Percentiles rank a stretch among this genome's conserved stretches.
phyloP scores from a whole-genome alignment of 129 eudicot genomes.

The Tagetes erecta region DNA sequence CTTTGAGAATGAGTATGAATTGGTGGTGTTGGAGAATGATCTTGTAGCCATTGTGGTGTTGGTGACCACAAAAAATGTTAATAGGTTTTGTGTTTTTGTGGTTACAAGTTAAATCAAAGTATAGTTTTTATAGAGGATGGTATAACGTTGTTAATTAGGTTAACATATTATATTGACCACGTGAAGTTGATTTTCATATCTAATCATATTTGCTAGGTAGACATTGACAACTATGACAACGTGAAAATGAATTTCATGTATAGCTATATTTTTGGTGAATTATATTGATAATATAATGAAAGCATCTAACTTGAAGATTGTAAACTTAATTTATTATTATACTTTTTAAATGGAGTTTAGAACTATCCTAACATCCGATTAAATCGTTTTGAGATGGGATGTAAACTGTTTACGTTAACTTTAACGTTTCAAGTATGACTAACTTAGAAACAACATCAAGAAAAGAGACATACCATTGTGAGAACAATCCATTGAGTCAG shows the following conservation, averaged over 20 bases:
- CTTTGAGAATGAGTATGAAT: slow-evolving; percentile 24
- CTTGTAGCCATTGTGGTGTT: slow-evolving; percentile 14
- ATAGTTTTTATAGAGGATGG: background rate
- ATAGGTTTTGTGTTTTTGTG: background rate
- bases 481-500: too few species aligned
- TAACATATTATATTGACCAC: background rate
- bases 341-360: too few species aligned
- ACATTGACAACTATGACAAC: background rate
- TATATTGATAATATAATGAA: background rate
- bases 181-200: background rate
- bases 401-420: too few species aligned
- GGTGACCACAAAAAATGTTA: background rate
- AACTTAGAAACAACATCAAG: too few species aligned
- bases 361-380: too few species aligned
- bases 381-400: too few species aligned
- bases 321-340: background rate
- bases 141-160: slow-evolving; percentile 2
- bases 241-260: background rate
- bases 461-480: too few species aligned
- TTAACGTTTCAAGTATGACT: too few species aligned
- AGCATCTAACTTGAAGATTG: background rate
- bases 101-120: background rate
- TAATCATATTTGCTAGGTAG: background rate
- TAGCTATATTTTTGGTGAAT: background rate
- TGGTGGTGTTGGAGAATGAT: slow-evolving; percentile 19